These are phyloP conservation scores for Scorias spongiosa DNA, from an alignment of 2,329 filamentous ascomycete genomes.

Conservation along the genomic window DNA sequence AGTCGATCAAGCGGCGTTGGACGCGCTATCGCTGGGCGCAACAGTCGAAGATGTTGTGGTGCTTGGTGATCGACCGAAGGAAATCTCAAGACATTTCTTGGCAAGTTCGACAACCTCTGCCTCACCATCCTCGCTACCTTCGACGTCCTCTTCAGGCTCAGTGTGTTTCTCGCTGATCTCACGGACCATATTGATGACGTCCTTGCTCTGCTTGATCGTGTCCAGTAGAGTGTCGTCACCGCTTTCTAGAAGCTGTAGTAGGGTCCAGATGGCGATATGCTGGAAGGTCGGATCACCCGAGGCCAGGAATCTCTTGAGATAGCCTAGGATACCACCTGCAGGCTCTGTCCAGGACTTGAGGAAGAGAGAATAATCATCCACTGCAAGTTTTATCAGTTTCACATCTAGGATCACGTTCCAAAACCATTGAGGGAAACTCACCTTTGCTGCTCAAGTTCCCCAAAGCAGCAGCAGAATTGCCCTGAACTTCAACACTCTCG, in stretches of 20 bases:
- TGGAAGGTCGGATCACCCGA: conserved; percentile 96
- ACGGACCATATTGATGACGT: conserved; percentile 84
- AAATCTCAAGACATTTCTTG: conserved; percentile 63
- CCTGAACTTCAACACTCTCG: conserved; percentile 92
- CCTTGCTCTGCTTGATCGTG: conserved; percentile 75
- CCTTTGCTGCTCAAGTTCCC: conserved; percentile 96
- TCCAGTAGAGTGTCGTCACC: conserved; percentile 81
- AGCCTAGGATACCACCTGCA: conserved; percentile 87
- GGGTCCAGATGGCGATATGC: conserved; percentile 96
- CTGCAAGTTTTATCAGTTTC: conserved; percentile 33
- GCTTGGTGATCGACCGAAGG: background rate
- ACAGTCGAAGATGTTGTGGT: background rate
- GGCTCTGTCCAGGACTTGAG: conserved; percentile 87
- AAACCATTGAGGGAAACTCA: conserved; percentile 26
- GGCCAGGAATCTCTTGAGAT: conserved; percentile 79
- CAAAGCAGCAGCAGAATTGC: conserved; percentile 89
- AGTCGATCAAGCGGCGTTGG: background rate
- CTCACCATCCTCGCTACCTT: conserved; percentile 84
- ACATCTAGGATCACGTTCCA: background rate
- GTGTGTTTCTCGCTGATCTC: conserved; percentile 79
- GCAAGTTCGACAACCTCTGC: conserved; percentile 85
- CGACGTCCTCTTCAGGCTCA: conserved; percentile 70
- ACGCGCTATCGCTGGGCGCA: background rate
- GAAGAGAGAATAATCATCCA: conserved; percentile 93
- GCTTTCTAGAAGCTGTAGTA: conserved; percentile 88